Percentiles rank a stretch among this genome's conserved stretches.
These are phyloP conservation scores for Paspalum vaginatum DNA, from an alignment of 176 grass and related monocot genomes.

Conservation along the genomic window DNA sequence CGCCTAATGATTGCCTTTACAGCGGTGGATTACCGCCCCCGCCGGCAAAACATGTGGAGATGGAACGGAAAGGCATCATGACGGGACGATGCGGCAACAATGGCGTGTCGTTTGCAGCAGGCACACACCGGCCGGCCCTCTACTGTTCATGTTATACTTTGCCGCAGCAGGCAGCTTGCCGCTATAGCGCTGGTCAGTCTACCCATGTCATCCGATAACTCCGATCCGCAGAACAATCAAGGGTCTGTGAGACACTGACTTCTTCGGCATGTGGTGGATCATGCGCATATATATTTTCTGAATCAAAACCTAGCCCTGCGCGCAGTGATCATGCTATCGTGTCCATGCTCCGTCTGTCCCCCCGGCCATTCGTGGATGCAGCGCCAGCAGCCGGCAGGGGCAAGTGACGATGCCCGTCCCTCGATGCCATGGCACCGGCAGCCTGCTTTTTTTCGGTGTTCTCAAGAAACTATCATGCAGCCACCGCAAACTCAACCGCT, in stretches of 20 bases:
- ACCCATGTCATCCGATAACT: too few species aligned
- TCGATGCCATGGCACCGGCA: slow-evolving; percentile 26
- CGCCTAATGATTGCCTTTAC: slow-evolving; percentile 51
- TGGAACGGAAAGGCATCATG: slow-evolving; percentile 25
- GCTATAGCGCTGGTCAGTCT: not conserved
- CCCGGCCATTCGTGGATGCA: slow-evolving; percentile 3
- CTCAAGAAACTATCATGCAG: slow-evolving; percentile 53
- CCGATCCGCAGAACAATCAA: too few species aligned
- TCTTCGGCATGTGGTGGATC: not conserved
- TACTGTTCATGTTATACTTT: not conserved
- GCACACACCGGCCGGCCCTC: not conserved
- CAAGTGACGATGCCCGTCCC: slow-evolving; percentile 27
- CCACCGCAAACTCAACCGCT: slow-evolving; percentile 21
- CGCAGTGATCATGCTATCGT: not conserved
- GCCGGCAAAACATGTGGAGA: slow-evolving; percentile 37
- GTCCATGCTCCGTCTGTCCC: not conserved
- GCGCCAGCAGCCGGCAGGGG: slow-evolving; percentile 29
- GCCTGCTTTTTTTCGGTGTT: not conserved
- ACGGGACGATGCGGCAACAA: not conserved
- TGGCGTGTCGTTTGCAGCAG: not conserved
- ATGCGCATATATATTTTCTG: too few species aligned
- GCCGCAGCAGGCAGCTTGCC: not conserved
- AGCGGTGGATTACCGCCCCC: slow-evolving; percentile 21
- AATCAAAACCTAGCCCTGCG: not conserved
- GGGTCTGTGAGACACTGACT: not conserved